These are phyloP conservation scores for Cenchrus fungigraminus DNA, from an alignment of 176 grass and related monocot species.

Conservation along the genomic window DNA sequence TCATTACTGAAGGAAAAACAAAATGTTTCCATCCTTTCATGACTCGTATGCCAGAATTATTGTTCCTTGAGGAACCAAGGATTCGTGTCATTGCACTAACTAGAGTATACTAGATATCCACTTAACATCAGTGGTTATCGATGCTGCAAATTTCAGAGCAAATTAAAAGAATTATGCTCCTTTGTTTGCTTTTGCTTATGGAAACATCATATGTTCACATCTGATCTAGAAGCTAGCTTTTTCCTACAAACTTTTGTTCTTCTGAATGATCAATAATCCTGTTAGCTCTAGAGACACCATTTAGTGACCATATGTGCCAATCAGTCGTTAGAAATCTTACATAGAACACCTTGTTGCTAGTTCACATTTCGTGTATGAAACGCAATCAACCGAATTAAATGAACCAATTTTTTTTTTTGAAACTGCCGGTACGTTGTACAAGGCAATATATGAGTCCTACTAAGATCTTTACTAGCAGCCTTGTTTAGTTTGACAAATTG, in stretches of 20 bases:
- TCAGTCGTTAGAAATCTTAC: neutral
- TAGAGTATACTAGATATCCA: constrained; percentile 3
- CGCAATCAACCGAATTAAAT: neutral
- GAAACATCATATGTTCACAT: neutral
- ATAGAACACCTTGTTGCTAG: neutral
- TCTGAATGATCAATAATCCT: neutral
- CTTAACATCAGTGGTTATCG: neutral
- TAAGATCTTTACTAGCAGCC: neutral
- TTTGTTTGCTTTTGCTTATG: neutral
- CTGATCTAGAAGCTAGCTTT: neutral
- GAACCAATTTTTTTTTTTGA: neutral
- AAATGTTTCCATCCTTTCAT: neutral
- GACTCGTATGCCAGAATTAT: neutral
- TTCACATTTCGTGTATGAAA: neutral
- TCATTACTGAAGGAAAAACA: neutral
- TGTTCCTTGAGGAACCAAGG: neutral
- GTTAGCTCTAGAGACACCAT: neutral
- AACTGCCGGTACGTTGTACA: neutral
- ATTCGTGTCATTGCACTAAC: neutral
- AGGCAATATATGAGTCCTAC: neutral
- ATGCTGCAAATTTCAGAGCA: neutral
- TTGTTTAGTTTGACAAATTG: too few species aligned
- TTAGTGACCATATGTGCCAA: neutral
- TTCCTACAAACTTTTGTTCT: neutral
- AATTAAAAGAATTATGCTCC: neutral